Percentiles rank a stretch among this genome's conserved stretches.
Evolutionary conservation across 1,284 basidiomycete genomes (phyloP).

Genomic region (Tremellales sp.): DNA sequence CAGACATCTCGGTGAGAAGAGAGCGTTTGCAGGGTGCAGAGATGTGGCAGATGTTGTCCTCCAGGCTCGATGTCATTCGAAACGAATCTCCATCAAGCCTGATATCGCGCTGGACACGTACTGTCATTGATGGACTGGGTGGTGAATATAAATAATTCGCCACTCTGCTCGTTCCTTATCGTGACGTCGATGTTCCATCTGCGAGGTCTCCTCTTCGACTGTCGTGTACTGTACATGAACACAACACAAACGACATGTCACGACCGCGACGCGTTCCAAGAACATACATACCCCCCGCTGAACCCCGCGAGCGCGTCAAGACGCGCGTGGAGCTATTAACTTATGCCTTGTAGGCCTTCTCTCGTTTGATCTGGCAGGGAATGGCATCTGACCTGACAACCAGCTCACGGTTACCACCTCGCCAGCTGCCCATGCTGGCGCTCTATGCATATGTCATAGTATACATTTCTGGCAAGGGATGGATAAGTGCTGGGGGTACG

Average conservation of each 20-base stretch:
- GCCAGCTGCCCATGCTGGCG: conserved; percentile 29
- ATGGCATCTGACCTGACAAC: not conserved
- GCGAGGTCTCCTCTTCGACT: too few relatives aligned
- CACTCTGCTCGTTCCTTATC: too few relatives aligned
- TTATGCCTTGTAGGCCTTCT: conserved; percentile 29
- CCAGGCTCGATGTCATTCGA: too few relatives aligned
- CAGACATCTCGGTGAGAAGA: not conserved
- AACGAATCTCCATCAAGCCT: too few relatives aligned
- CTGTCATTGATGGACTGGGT: too few relatives aligned
- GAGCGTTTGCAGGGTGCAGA: not conserved
- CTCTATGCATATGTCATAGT: conserved; percentile 27
- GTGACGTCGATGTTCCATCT: too few relatives aligned
- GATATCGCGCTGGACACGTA: too few relatives aligned
- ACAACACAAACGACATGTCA: too few relatives aligned
- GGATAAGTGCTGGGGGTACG: conserved; percentile 17
- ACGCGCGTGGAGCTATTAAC: conserved; percentile 27
- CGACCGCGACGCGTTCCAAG: conserved; percentile 3
- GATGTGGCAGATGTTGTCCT: too few relatives aligned
- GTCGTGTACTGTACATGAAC: too few relatives aligned
- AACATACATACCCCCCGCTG: not conserved
- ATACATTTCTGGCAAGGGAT: conserved; percentile 16
- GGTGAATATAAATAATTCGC: too few relatives aligned
- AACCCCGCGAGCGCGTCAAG: conserved; percentile 3
- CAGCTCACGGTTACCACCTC: conserved; percentile 34
- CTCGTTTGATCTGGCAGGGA: not conserved